Percentiles rank a stretch among this genome's conserved stretches.
Conservation (phyloP, 345 rosid species). For the Eucalyptus tenuipes region DNA sequence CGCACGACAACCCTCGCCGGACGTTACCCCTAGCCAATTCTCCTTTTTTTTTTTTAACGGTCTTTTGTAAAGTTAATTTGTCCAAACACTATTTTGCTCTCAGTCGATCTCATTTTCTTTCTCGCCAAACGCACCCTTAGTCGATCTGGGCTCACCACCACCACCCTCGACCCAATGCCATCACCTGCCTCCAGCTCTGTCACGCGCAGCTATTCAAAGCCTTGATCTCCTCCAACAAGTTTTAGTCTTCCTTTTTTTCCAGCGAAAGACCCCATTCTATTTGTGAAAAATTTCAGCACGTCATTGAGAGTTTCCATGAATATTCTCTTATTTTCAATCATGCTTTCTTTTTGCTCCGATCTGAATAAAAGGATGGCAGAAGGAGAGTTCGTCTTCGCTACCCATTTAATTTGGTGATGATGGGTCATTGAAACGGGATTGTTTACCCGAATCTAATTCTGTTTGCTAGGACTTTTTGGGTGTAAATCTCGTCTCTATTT, state of each 20-base stretch:
- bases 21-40: too few relatives aligned
- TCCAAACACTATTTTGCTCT: too few relatives aligned
- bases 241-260: background rate
- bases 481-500: background rate
- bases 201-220: background rate
- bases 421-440: conserved; percentile 12
- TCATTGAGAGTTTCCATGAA: conserved; percentile 11
- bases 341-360: conserved; percentile 24
- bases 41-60: too few relatives aligned
- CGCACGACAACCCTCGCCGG: too few relatives aligned
- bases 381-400: background rate
- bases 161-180: too few relatives aligned
- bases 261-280: conserved; percentile 43
- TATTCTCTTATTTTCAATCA: background rate
- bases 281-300: conserved; percentile 18
- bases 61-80: too few relatives aligned
- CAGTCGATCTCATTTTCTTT: too few relatives aligned
- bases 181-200: background rate
- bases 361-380: conserved; percentile 5
- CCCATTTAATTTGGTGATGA: conserved; percentile 8
- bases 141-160: too few relatives aligned
- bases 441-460: background rate
- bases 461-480: conserved; percentile 19
- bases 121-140: too few relatives aligned
- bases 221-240: conserved; percentile 1